These are phyloP conservation scores for Schwanniomyces vanrijiae DNA, from an alignment of 805 yeast species.

Conservation along the genomic window DNA sequence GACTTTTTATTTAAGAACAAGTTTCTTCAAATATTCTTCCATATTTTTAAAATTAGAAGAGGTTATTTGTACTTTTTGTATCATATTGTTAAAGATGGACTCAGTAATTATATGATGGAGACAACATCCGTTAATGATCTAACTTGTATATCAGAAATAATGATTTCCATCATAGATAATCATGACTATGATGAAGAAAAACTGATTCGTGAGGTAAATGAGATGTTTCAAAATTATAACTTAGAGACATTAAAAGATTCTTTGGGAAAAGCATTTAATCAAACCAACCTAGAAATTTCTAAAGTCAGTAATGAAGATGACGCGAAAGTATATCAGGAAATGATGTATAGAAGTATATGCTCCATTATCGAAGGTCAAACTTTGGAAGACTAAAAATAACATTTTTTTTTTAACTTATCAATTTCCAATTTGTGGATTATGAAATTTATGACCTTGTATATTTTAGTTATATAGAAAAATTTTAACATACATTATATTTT, in stretches of 20 bases:
- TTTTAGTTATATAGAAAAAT: background rate
- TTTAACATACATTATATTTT: background rate
- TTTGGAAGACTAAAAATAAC: constrained; percentile 26
- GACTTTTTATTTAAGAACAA: constrained; percentile 28
- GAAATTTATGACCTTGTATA: background rate
- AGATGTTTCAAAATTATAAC: constrained; percentile 14
- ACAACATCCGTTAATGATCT: constrained; percentile 27
- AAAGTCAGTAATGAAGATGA: constrained; percentile 14
- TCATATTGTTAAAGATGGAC: constrained; percentile 28
- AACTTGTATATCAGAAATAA: constrained; percentile 26
- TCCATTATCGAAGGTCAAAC: constrained; percentile 33
- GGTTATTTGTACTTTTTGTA: constrained; percentile 25
- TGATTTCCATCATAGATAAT: constrained; percentile 17
- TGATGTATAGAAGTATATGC: constrained; percentile 39
- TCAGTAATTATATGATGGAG: constrained; percentile 26
- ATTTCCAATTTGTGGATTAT: background rate
- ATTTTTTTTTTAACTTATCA: background rate
- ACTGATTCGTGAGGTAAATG: constrained; percentile 11
- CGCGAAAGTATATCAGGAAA: constrained; percentile 24
- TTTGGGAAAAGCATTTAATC: background rate
- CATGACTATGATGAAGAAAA: constrained; percentile 16
- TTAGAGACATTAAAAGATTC: constrained; percentile 10
- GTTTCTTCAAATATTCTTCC: constrained; percentile 28
- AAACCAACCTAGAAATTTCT: background rate
- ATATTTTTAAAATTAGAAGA: constrained; percentile 20